Base-by-base conservation (phyloP, 306 rosid genomes). In the Echinosophora koreensis region DNA sequence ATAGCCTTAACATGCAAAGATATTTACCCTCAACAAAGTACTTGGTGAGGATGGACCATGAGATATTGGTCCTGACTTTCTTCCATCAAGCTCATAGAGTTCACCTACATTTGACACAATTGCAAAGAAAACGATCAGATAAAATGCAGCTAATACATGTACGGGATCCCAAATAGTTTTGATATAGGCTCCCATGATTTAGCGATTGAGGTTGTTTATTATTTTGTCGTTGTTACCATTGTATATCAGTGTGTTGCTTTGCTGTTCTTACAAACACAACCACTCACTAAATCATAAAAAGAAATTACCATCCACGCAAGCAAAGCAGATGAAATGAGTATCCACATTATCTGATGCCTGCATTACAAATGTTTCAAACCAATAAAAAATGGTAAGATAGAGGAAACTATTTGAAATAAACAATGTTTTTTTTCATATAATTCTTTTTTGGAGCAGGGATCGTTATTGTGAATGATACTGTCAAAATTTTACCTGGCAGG, bases 1-100 rank as follows among this genome's bases (percentile, higher is more conserved):
- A n/a, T n/a, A n/a, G n/a, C n/a, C n/a, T n/a, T n/a, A n/a, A n/a
- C n/a, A 17, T 11, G 22, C 7, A 50, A 38, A 70, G 47, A 71
- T 30, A 60, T 34, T 67, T 89, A 93, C 98, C 93, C 77, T 82
- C 77, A 93, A 88, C 67, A 91, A 61, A 71, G 82, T 65, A 77
- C 34, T 74, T 50, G 91, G 97, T 60, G 98, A 88, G 81, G 92
- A 84, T 51, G 86, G 71, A 38, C 98, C 98, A 4, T 93, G 98
- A 66, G 89, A 88, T 69, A 93, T 87, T 32, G 98, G 92, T 27
- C 83, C 89, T 0, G 84, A 76, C 83, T 91, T 91, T 74, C 97
- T 88, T 63, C 98, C 98, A 64, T 93, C 98, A 57, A 93, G 97
- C 90, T 93, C 98, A 74, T 91, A 93, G 57, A 93, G 93, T 47